Conservation (phyloP, 1,284 basidiomycete species). For the Stereum hirsutum region DNA sequence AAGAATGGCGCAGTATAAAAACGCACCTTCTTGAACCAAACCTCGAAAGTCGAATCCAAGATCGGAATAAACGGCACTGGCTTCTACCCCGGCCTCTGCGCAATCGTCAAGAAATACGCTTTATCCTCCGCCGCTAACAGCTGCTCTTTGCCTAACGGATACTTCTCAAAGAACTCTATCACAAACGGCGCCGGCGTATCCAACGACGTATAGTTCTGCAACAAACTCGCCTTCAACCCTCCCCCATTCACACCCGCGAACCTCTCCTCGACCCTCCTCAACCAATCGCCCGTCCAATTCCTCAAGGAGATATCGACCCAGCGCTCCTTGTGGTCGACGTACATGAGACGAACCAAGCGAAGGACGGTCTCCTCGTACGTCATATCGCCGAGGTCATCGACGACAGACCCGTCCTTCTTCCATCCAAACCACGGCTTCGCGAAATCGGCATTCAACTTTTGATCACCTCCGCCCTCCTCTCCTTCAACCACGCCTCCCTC, state of each 20-base stretch:
- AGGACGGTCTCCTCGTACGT: conserved; percentile 95
- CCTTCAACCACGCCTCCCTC: conserved; percentile 78
- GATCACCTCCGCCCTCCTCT: conserved; percentile 87
- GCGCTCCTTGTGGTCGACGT: conserved; percentile 81
- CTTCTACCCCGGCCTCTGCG: conserved; percentile 94
- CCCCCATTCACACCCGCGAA: conserved; percentile 87
- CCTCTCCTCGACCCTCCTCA: conserved; percentile 93
- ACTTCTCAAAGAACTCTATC: conserved; percentile 78
- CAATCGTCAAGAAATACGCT: conserved; percentile 91
- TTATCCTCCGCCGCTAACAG: conserved; percentile 93
- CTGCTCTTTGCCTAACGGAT: conserved; percentile 77
- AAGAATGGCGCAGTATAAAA: conserved; percentile 1
- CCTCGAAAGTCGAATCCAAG: conserved; percentile 87
- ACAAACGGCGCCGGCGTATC: conserved; percentile 79
- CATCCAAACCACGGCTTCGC: conserved; percentile 95
- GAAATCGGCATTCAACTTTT: conserved; percentile 92
- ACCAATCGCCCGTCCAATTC: conserved; percentile 95
- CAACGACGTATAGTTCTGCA: conserved; percentile 85
- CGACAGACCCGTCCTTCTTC: conserved; percentile 85
- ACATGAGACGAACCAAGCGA: conserved; percentile 91
- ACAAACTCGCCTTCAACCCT: conserved; percentile 69
- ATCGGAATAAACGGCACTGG: conserved; percentile 99
- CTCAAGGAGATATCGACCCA: conserved; percentile 95
- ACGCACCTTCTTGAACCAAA: conserved; percentile 96
- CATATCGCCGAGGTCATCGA: conserved; percentile 90